Evolutionary conservation across 768 basidiomycete genomes (phyloP).

Genomic region (Clathrus columnatus): DNA sequence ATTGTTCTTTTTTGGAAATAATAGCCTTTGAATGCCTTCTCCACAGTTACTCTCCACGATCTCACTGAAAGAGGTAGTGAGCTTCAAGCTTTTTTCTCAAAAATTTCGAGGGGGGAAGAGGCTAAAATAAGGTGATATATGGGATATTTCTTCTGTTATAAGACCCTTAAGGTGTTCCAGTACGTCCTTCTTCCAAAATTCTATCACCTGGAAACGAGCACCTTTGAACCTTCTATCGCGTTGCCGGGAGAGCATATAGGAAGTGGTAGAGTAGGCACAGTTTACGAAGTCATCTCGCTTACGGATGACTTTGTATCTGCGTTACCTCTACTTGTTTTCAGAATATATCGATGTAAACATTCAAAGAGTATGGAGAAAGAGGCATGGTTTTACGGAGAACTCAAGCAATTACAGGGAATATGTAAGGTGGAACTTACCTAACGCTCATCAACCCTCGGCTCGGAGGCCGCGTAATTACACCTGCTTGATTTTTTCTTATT

Average conservation of each 20-base stretch:
- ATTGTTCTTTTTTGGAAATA: no score
- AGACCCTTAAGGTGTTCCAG: neutral
- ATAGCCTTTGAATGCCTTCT: neutral
- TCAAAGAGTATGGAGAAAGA: conserved; percentile 2
- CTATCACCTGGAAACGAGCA: neutral
- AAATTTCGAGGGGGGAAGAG: neutral
- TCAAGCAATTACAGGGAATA: conserved; percentile 9
- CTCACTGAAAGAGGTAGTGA: neutral
- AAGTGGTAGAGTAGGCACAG: neutral
- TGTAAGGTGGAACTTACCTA: no score
- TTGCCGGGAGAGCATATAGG: neutral
- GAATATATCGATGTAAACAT: neutral
- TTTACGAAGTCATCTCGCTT: neutral
- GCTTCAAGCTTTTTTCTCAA: neutral
- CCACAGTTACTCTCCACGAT: neutral
- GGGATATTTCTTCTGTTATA: neutral
- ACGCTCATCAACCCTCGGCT: no score
- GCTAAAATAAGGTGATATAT: neutral
- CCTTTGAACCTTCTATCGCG: no score
- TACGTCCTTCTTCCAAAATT: neutral
- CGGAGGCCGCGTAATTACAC: no score
- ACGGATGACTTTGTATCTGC: neutral
- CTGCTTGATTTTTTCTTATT: no score
- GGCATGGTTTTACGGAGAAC: conserved; percentile 12
- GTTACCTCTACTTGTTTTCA: neutral